phyloP scores from a whole-genome alignment of 2,329 filamentous ascomycete species.

The Paracamarosporium sp. region DNA sequence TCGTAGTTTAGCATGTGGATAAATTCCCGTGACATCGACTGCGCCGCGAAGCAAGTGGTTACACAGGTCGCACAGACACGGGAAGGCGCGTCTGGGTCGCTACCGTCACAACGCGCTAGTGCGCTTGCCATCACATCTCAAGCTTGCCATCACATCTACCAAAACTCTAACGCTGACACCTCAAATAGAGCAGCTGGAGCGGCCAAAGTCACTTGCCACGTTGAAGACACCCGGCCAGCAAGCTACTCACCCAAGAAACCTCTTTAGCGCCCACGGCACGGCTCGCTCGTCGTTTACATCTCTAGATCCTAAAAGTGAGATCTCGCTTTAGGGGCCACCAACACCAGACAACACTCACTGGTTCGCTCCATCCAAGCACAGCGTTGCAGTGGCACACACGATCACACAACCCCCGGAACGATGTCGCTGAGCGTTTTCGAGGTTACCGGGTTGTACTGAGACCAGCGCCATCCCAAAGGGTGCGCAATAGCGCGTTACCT shows the following conservation, averaged over 20 bases:
- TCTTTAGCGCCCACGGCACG: background rate
- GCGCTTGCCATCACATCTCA: no score
- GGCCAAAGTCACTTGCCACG: background rate
- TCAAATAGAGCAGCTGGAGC: no score
- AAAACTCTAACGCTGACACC: no score
- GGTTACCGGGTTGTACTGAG: background rate
- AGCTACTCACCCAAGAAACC: background rate
- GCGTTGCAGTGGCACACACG: background rate
- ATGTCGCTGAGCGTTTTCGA: background rate
- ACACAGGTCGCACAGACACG: background rate
- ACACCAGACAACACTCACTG: background rate
- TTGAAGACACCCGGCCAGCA: background rate
- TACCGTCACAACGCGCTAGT: no score
- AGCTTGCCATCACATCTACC: no score
- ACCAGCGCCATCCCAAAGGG: background rate
- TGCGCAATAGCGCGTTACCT: background rate
- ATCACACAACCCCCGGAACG: background rate
- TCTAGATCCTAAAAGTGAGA: background rate
- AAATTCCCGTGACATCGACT: no score
- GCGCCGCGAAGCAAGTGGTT: no score
- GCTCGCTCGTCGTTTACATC: background rate
- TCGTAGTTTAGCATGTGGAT: no score
- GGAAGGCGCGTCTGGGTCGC: background rate
- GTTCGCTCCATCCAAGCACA: background rate
- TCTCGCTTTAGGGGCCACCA: background rate